These are phyloP conservation scores for Cymbopogon flexuosus DNA, from an alignment of 202 grass and related monocot genomes.

Conservation along the genomic window DNA sequence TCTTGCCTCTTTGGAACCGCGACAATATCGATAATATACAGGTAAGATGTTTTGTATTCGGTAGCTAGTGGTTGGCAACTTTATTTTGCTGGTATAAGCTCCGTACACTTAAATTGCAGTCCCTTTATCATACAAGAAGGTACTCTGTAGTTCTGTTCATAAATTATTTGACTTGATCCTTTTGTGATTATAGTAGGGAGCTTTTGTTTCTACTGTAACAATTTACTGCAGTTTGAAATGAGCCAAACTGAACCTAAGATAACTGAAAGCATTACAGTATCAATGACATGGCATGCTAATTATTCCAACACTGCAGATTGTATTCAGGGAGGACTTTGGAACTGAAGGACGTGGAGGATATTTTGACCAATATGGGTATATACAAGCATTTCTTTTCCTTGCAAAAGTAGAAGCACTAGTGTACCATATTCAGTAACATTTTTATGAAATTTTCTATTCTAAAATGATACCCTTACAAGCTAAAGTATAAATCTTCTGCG, in stretches of 20 bases:
- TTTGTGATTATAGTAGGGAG: neutral
- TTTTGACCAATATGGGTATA: constrained; percentile 96
- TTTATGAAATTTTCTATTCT: constrained; percentile 14
- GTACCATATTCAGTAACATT: constrained; percentile 14
- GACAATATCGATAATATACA: constrained; percentile 99
- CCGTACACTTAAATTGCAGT: neutral
- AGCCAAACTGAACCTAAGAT: constrained; percentile 16
- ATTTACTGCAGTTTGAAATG: constrained; percentile 1
- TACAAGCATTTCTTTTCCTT: neutral
- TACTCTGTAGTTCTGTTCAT: constrained; percentile 14
- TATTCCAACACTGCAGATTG: constrained; percentile 65
- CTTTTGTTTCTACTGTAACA: neutral
- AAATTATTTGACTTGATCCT: neutral
- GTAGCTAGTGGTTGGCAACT: constrained; percentile 10
- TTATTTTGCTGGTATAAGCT: neutral
- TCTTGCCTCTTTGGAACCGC: constrained; percentile 97
- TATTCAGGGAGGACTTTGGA: constrained; percentile 98
- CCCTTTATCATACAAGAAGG: constrained; percentile 17
- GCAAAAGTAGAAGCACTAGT: neutral
- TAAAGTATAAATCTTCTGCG: neutral
- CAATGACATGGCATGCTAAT: constrained; percentile 23
- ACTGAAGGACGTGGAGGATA: constrained; percentile 99
- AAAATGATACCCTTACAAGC: constrained; percentile 11
- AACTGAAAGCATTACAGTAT: neutral
- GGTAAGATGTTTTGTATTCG: constrained; percentile 41